Evolutionary conservation across 208 protist species (phyloP).

Genomic region (Leishmania amazonensis): DNA sequence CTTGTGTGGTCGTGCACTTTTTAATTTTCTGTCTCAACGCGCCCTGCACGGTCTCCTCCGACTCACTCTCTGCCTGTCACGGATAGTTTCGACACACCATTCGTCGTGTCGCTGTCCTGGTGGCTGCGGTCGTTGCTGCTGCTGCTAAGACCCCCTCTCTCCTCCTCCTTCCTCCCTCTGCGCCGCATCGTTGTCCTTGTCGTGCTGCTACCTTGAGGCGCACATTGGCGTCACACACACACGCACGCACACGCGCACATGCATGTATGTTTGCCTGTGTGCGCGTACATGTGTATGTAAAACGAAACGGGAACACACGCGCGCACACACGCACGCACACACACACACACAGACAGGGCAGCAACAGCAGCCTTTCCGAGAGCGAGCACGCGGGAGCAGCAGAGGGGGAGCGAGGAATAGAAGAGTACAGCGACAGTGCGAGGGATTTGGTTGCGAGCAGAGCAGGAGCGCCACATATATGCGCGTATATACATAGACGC

Average conservation of each 20-base stretch:
- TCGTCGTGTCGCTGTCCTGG: neutral
- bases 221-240: neutral
- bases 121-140: neutral
- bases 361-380: too few relatives aligned
- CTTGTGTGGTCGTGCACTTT: too few relatives aligned
- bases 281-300: neutral
- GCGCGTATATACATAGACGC: neutral
- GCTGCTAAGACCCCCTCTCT: neutral
- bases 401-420: neutral
- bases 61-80: neutral
- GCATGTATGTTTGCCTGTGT: neutral
- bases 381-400: too few relatives aligned
- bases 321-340: too few relatives aligned
- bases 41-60: neutral
- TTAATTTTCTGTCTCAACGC: neutral
- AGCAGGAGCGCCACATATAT: neutral
- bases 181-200: neutral
- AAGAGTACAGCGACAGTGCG: neutral
- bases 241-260: neutral
- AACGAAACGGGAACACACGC: neutral
- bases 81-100: neutral
- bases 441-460: neutral
- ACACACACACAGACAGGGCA: too few relatives aligned
- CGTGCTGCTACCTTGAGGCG: neutral
- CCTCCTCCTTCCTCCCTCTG: neutral